Base-by-base conservation (phyloP, 192 early-diverging fungal species). In the Umbelopsis vinacea region DNA sequence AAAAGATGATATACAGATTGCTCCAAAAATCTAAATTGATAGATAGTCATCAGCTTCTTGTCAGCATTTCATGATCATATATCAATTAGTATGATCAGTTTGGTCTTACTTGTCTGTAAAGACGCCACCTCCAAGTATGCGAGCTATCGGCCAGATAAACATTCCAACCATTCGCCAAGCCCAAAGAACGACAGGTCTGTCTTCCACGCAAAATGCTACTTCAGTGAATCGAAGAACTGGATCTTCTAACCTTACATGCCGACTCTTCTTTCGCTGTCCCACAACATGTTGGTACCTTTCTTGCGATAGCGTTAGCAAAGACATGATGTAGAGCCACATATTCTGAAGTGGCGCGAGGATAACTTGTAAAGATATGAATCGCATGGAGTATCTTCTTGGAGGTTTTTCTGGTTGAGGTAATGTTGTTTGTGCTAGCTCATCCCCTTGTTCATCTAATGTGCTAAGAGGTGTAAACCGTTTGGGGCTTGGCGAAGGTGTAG, bases 141-240 rank as follows among this genome's bases (percentile, higher is more conserved):
- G 60, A 29, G 84, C 63, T 4, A 86, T 46, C 2, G 85, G 85
- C 80, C 82, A 82, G 9, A 80, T 22, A 38, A 80, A 80, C 79
- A 80, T 74, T 12, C 83, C 81, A 54, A 84, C 75, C 71, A 82
- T 79, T 50, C 82, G 75, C 85, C 85, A 86, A 6, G 71, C 79
- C 66, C 83, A 78, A 45, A 78, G 72, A 14, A 84, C 54, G 17
- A 85, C 77, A 9, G 73, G 78, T 22, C 76, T 76, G 15, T 81
- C 75, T 50, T 85, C 81, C 22, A 84, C 79, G 11, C 75, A 55
- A 46, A 76, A 82, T 11, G 80, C 76, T 21, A 81, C 66, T 35
- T 76, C 79, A 1, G 82, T 48, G 11, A 80, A 71, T 21, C 75
- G 52, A 29, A 63, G 76, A 17, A 79, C 12, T 21, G 79, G 74